A percentile compares a stretch with the other conserved stretches of the same genome.
Conservation (phyloP, 371 early-diverging fungal species). For the Mucor velutinosus region DNA sequence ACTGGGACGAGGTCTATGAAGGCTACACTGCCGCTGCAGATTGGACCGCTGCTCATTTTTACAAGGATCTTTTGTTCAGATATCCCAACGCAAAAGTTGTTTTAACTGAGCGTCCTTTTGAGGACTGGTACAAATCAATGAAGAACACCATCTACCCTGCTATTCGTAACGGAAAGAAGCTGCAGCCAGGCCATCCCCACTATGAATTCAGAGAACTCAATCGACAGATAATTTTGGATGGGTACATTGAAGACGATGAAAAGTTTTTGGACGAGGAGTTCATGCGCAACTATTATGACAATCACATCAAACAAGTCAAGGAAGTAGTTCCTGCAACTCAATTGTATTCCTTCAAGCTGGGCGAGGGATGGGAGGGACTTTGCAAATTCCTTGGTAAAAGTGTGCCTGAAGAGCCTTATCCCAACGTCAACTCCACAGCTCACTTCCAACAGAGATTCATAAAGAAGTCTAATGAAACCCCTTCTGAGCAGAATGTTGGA, state of each 20-base stretch:
- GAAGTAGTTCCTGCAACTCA: slow-evolving; percentile 5
- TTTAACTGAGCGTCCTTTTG: slow-evolving; percentile 25
- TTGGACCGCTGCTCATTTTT: slow-evolving; percentile 27
- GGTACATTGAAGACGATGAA: slow-evolving; percentile 15
- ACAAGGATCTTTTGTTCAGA: slow-evolving; percentile 21
- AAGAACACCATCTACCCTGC: not conserved
- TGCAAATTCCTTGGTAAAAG: slow-evolving; percentile 13
- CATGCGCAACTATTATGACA: slow-evolving; percentile 3
- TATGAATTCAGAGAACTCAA: not conserved
- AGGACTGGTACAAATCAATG: slow-evolving; percentile 34
- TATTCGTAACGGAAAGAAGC: not conserved
- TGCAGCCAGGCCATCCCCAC: not conserved
- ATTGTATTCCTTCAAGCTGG: slow-evolving; percentile 5
- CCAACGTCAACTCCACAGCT: slow-evolving; percentile 2
- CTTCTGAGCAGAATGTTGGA: not conserved
- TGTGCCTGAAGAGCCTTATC: slow-evolving; percentile 11
- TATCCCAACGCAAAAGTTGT: slow-evolving; percentile 41
- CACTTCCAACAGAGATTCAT: not conserved
- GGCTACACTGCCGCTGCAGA: slow-evolving; percentile 32
- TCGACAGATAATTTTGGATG: slow-evolving; percentile 18
- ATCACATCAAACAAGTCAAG: slow-evolving; percentile 13
- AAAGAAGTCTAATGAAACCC: not conserved
- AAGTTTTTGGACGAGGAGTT: slow-evolving; percentile 5
- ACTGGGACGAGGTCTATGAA: slow-evolving; percentile 30
- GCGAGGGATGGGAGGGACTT: slow-evolving; percentile 19